Conservation (phyloP, 2,329 filamentous ascomycete genomes). For the Sporothrix pseudoabietina region DNA sequence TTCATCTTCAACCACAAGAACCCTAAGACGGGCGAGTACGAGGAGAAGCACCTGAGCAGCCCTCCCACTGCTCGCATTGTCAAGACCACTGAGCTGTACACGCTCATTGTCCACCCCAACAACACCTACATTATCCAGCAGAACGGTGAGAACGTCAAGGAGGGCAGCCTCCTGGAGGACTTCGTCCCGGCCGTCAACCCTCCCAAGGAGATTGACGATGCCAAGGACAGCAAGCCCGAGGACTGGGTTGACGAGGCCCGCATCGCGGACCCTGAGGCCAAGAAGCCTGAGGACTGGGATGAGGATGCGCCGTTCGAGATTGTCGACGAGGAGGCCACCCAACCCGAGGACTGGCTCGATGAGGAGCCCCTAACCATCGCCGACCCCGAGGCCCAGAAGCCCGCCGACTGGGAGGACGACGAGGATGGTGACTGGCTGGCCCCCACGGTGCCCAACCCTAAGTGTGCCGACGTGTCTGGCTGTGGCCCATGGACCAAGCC, state of each 20-base stretch:
- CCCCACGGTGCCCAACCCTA: constrained; percentile 90
- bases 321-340: constrained; percentile 86
- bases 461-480: constrained; percentile 89
- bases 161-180: constrained; percentile 89
- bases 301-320: constrained; percentile 98
- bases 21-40: constrained; percentile 98
- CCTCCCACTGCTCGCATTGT: constrained; percentile 83
- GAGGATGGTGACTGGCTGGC: constrained; percentile 98
- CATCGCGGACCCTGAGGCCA: constrained; percentile 89
- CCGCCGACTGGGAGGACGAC: constrained; percentile 99
- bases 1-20: constrained; percentile 99
- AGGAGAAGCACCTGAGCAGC: constrained; percentile 95
- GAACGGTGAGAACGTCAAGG: constrained; percentile 85
- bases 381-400: constrained; percentile 95
- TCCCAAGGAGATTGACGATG: constrained; percentile 88
- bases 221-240: constrained; percentile 89
- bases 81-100: constrained; percentile 95
- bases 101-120: constrained; percentile 92
- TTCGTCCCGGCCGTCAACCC: constrained; percentile 95
- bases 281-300: constrained; percentile 98
- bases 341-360: constrained; percentile 95
- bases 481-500: constrained; percentile 93
- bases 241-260: constrained; percentile 94
- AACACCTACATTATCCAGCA: constrained; percentile 93
- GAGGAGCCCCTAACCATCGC: constrained; percentile 79